Conservation (phyloP, 148 eudicot genomes). For the Chenopodium berlandieri region DNA sequence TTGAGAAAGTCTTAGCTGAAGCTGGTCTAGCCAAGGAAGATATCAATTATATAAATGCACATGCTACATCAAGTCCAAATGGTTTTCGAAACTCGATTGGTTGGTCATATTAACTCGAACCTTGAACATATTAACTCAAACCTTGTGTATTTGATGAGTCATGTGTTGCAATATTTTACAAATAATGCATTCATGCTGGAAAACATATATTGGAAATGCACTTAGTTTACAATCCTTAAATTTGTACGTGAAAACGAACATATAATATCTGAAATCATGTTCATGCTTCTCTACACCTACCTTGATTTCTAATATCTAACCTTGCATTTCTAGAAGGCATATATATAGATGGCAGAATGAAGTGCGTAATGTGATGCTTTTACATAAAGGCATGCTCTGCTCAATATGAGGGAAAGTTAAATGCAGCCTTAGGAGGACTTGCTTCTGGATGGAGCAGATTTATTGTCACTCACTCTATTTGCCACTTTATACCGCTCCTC, state of each 20-base stretch:
- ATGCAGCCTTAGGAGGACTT: background rate
- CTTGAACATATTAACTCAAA: too few species aligned
- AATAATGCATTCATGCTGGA: background rate
- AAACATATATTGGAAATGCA: background rate
- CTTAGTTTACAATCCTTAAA: background rate
- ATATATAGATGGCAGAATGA: background rate
- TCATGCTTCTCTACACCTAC: background rate
- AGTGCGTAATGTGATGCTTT: background rate
- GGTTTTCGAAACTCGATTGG: conserved; percentile 23
- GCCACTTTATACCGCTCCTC: background rate
- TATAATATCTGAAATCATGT: background rate
- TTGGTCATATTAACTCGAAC: too few species aligned
- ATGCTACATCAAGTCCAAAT: conserved; percentile 91
- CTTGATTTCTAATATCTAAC: conserved; percentile 1
- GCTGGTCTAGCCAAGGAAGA: conserved; percentile 84
- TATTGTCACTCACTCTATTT: background rate
- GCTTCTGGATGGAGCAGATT: background rate
- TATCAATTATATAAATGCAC: conserved; percentile 92
- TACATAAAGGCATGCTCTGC: background rate
- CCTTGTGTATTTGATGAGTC: background rate
- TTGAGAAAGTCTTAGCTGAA: conserved; percentile 83
- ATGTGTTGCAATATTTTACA: background rate
- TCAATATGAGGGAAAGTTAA: background rate
- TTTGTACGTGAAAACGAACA: background rate
- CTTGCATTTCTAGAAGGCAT: conserved; percentile 8